Evolutionary conservation across 495 filamentous ascomycete species (phyloP), one percentile per base, ranked within the genome.

Genomic region (Thermochaetoides thermophila): DNA sequence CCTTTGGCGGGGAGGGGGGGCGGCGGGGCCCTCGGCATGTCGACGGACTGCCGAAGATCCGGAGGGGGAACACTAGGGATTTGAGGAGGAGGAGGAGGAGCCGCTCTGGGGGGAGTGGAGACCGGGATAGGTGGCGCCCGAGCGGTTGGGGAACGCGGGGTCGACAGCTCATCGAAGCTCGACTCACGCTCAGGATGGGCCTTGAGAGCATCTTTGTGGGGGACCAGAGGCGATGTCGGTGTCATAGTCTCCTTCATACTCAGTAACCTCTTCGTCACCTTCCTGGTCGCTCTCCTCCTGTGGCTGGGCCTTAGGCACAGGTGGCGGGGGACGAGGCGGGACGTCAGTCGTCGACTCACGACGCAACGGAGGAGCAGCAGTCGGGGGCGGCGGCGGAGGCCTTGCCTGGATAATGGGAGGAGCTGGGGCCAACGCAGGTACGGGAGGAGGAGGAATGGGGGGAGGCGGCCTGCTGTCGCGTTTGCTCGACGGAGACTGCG

Each of bases 161-260:
- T 56, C 8, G 44, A 53, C 16, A 34, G 54, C 18, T 71, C 70
- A 19, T 75, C 71, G 40, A 78, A 53, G 55, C 79, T 87, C 15
- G 78, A 73, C 24, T 85, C 83, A 27, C 76, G 70, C 19, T 71
- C n/a, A n/a, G n/a, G 74, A 56, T 93, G 84, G 13, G 81, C 52
- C 46, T 84, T 91, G 35, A 96, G 53, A 3, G 89, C 87, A 60
- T 94, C 89, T 56, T 91, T 89, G 50, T 89, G 80, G 25, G 79
- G 78, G 7, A 73, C 84, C 18, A 83, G 91, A 80, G 1, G 81
- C 86, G 43, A 97, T 95, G 53, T 96, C 89, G 24, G 89, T 97
- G 44, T 96, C 89, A 52, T 97, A 96, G 49, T 96, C 89, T 13
- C 86, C 89, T 53, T 97, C 89, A 50, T 96, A 96, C 53, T 95